Percentiles rank a stretch among this genome's conserved stretches.
Conservation (phyloP, 129 eudicot species). For the Heracleum sosnowskyi region DNA sequence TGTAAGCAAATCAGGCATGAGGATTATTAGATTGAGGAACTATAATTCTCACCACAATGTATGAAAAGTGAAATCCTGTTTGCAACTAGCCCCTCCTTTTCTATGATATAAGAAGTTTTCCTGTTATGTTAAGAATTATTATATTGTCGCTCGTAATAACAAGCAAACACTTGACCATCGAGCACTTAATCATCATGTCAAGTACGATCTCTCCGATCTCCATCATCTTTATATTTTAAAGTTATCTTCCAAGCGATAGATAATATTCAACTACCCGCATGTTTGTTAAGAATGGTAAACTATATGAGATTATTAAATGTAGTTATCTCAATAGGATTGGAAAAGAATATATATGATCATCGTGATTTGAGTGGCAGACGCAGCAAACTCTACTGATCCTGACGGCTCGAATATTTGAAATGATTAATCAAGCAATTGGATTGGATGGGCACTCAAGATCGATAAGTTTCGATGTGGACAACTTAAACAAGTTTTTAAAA, state of each 20-base stretch:
- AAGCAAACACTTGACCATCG: neutral
- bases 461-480: neutral
- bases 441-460: neutral
- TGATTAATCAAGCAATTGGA: neutral
- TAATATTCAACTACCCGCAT: neutral
- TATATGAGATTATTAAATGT: neutral
- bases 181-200: neutral
- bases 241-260: neutral
- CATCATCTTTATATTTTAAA: neutral
- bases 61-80: neutral
- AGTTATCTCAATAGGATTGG: neutral
- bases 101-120: neutral
- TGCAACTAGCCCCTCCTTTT: neutral
- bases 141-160: neutral
- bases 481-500: neutral
- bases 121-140: neutral
- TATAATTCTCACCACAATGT: neutral
- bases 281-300: neutral
- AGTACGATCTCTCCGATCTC: neutral
- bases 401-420: neutral
- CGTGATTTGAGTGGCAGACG: neutral
- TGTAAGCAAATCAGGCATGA: neutral
- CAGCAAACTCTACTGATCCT: neutral
- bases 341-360: neutral
- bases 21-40: neutral